A percentile compares a stretch with the other conserved stretches of the same genome.
Conservation (phyloP, 164 flowering plant species). For the Cinnamomum micranthum region DNA sequence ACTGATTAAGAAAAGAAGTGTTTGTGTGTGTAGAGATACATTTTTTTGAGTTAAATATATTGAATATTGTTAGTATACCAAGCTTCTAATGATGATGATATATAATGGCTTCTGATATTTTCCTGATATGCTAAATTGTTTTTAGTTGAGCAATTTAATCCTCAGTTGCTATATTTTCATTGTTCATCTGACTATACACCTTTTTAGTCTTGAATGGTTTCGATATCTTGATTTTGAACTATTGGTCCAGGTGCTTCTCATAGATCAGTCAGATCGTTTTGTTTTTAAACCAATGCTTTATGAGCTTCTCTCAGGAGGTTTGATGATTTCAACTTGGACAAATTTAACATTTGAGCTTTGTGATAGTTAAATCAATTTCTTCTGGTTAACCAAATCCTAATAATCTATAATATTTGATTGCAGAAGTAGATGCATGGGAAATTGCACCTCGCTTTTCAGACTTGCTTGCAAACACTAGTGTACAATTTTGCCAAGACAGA, state of each 20-base stretch:
- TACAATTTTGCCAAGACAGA: slow-evolving; percentile 74
- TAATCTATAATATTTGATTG: slow-evolving; percentile 16
- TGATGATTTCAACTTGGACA: too few relatives aligned
- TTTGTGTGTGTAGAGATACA: too few relatives aligned
- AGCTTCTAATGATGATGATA: too few relatives aligned
- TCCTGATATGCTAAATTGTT: neutral
- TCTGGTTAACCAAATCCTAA: neutral
- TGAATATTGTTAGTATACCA: too few relatives aligned
- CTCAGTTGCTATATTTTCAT: neutral
- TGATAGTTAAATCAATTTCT: neutral
- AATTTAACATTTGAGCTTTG: too few relatives aligned
- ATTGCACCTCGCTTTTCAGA: slow-evolving; percentile 95
- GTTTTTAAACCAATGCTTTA: slow-evolving; percentile 96
- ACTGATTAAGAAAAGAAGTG: too few relatives aligned
- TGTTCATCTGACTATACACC: neutral
- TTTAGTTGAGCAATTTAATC: neutral
- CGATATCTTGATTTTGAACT: slow-evolving; percentile 5
- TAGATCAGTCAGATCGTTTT: slow-evolving; percentile 93
- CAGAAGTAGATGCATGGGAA: slow-evolving; percentile 99
- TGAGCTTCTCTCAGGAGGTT: slow-evolving; percentile 98
- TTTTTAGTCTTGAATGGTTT: neutral
- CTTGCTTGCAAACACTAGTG: slow-evolving; percentile 62
- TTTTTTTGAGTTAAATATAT: too few relatives aligned
- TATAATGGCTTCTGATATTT: too few relatives aligned
- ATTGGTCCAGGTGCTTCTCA: slow-evolving; percentile 67